phyloP scores from a whole-genome alignment of 2,329 filamentous ascomycete genomes.

The Claviceps monticola region DNA sequence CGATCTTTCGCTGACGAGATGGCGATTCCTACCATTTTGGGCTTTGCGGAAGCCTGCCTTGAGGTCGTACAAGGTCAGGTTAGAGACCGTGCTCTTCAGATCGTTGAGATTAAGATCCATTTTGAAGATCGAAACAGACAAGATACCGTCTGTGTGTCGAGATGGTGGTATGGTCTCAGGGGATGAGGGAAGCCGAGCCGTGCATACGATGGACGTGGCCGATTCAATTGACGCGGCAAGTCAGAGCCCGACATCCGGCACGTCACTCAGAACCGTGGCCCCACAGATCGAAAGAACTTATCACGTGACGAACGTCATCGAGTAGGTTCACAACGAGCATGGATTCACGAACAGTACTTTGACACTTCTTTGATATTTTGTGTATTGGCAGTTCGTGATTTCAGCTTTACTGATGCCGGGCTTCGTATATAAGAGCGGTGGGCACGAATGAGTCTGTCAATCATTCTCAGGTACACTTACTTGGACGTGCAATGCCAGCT shows the following conservation, averaged over 20 bases:
- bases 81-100: conserved; percentile 76
- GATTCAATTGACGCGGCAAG: neutral
- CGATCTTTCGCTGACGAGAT: neutral
- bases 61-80: conserved; percentile 86
- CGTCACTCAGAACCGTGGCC: neutral
- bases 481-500: too few species aligned
- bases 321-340: too few species aligned
- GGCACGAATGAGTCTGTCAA: too few species aligned
- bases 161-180: neutral
- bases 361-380: too few species aligned
- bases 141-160: neutral
- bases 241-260: neutral
- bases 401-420: too few species aligned
- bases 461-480: too few species aligned
- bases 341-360: too few species aligned
- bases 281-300: neutral
- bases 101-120: conserved; percentile 87
- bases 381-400: too few species aligned
- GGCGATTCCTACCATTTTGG: conserved; percentile 63
- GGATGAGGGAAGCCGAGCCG: neutral
- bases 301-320: too few species aligned
- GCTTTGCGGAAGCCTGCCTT: conserved; percentile 92
- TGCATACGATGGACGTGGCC: neutral
- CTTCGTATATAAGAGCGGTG: too few species aligned
- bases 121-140: conserved; percentile 15